phyloP scores from a whole-genome alignment of 2,329 filamentous ascomycete genomes.

The Beauveria sp. region DNA sequence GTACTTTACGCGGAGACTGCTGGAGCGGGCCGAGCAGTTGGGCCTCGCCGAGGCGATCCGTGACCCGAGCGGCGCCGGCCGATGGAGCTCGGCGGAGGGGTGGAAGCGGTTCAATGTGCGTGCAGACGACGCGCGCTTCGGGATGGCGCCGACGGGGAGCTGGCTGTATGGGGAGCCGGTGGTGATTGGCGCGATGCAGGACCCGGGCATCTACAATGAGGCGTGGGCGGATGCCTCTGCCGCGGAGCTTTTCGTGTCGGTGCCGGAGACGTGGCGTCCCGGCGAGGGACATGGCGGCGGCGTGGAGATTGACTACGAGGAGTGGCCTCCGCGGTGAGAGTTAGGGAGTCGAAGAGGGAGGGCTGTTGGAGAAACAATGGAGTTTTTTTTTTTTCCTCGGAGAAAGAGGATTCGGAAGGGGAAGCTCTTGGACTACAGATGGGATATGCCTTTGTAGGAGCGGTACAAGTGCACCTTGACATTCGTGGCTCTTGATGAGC shows the following conservation, averaged over 20 bases:
- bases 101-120: not conserved
- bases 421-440: too few relatives aligned
- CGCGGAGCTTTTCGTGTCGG: not conserved
- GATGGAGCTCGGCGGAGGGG: not conserved
- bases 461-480: too few relatives aligned
- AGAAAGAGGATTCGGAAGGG: too few relatives aligned
- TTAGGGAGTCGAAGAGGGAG: too few relatives aligned
- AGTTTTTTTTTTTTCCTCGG: too few relatives aligned
- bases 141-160: not conserved
- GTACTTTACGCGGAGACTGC: not conserved
- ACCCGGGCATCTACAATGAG: not conserved
- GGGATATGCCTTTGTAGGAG: too few relatives aligned
- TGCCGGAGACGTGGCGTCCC: not conserved
- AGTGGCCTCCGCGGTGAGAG: not conserved
- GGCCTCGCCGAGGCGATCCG: not conserved
- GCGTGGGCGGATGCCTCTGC: not conserved
- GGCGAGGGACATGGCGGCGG: not conserved
- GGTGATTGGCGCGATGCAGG: not conserved
- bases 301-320: not conserved
- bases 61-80: not conserved
- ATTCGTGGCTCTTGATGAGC: too few relatives aligned
- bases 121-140: not conserved
- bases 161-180: not conserved
- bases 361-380: too few relatives aligned
- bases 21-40: not conserved